Evolutionary conservation across 768 basidiomycete species (phyloP).

Genomic region (Leccinum variicolor): DNA sequence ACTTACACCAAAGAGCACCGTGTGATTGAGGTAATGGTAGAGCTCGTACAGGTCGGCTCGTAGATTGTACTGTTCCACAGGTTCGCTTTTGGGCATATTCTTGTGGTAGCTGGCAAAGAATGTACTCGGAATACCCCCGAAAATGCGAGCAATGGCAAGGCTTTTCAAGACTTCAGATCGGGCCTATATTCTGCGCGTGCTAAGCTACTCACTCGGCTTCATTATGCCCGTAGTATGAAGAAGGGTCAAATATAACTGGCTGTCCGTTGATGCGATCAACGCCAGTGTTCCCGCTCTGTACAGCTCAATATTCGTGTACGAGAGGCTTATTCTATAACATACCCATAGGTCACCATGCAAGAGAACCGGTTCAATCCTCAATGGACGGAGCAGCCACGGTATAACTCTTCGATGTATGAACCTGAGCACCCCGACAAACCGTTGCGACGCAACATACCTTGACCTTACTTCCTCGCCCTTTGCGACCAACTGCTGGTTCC

Average conservation of each 20-base stretch:
- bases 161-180: conserved; percentile 34
- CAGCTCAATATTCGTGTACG: neutral
- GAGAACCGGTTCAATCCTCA: conserved; percentile 62
- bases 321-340: conserved; percentile 17
- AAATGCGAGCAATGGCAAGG: conserved; percentile 74
- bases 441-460: conserved; percentile 34
- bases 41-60: conserved; percentile 71
- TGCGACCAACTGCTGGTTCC: conserved; percentile 43
- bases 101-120: conserved; percentile 69
- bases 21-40: conserved; percentile 83
- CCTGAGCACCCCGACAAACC: neutral
- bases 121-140: conserved; percentile 64
- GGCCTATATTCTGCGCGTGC: neutral
- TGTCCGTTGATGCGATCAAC: conserved; percentile 48
- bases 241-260: conserved; percentile 75
- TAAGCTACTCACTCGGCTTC: conserved; percentile 68
- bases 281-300: conserved; percentile 72
- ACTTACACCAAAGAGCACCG: conserved; percentile 73
- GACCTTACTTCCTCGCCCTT: conserved; percentile 50
- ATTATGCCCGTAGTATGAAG: conserved; percentile 76
- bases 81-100: conserved; percentile 59
- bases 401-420: conserved; percentile 55
- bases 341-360: conserved; percentile 84
- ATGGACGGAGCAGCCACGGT: conserved; percentile 58
- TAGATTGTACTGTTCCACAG: conserved; percentile 59